Conservation (phyloP, 371 early-diverging fungal species). For the Apophysomyces elegans region DNA sequence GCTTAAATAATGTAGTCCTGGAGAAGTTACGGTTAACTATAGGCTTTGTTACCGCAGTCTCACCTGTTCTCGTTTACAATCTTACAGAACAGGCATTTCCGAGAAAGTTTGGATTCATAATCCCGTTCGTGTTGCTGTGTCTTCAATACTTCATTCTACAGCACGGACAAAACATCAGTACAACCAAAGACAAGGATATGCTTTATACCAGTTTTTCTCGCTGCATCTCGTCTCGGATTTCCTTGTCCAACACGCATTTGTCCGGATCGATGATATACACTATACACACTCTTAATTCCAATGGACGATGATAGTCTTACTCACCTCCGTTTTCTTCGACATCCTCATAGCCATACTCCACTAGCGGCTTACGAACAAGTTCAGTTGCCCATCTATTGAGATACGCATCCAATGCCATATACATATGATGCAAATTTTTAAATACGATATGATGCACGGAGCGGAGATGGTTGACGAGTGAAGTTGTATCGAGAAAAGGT, state of each 20-base stretch:
- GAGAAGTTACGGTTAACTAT: constrained; percentile 1
- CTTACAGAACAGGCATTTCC: constrained; percentile 94
- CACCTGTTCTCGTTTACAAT: constrained; percentile 69
- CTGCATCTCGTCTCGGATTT: constrained; percentile 76
- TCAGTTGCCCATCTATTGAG: constrained; percentile 72
- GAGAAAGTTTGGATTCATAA: constrained; percentile 65
- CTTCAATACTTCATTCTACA: constrained; percentile 72
- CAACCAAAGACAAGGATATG: not conserved
- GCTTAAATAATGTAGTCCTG: constrained; percentile 74
- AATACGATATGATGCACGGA: constrained; percentile 69
- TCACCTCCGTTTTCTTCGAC: constrained; percentile 31
- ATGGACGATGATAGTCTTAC: not conserved
- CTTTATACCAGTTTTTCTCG: constrained; percentile 67
- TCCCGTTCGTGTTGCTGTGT: constrained; percentile 83
- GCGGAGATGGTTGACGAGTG: constrained; percentile 70
- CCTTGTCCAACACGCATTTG: constrained; percentile 62
- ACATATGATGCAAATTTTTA: constrained; percentile 80
- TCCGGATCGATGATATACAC: constrained; percentile 71
- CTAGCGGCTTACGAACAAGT: constrained; percentile 36
- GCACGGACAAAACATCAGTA: constrained; percentile 3
- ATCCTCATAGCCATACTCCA: constrained; percentile 29
- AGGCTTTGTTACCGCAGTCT: not conserved
- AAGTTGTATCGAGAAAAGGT: constrained; percentile 68
- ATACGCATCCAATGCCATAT: constrained; percentile 80
- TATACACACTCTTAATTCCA: constrained; percentile 12